Conservation (phyloP, 202 grass and related monocot species). For the Brachypodium distachyon region DNA sequence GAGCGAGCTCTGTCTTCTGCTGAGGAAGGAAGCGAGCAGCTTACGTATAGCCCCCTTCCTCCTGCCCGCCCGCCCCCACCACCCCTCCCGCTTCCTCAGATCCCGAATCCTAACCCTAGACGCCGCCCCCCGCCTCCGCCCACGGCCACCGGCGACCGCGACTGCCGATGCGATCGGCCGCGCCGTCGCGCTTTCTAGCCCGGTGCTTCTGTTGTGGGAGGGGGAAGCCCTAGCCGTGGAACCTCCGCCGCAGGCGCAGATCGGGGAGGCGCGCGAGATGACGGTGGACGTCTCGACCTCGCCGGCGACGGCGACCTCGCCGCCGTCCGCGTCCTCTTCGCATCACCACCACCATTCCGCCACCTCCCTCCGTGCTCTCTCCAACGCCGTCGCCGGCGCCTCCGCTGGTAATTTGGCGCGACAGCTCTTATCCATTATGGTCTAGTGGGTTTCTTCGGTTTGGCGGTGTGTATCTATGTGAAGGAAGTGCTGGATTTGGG, state of each 20-base stretch:
- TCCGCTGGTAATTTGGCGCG: slow-evolving; percentile 51
- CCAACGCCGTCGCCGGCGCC: slow-evolving; percentile 61
- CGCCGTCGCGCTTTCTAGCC: background rate
- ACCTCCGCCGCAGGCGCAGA: background rate
- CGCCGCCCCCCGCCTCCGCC: background rate
- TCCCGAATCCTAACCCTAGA: slow-evolving; percentile 38
- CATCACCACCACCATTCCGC: slow-evolving; percentile 4
- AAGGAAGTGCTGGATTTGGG: background rate
- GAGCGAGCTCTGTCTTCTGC: background rate
- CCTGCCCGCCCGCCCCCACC: background rate
- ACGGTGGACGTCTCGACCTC: slow-evolving; percentile 40
- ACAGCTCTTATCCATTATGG: background rate
- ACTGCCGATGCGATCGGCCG: slow-evolving; percentile 19
- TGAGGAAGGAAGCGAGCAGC: background rate
- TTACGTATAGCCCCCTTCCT: background rate
- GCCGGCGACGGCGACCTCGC: background rate
- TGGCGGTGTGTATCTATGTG: background rate
- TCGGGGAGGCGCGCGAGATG: slow-evolving; percentile 28
- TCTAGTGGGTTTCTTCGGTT: background rate
- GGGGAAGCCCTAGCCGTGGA: slow-evolving; percentile 16
- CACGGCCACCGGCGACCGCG: slow-evolving; percentile 4
- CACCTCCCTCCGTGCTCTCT: slow-evolving; percentile 34
- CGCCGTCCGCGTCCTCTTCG: slow-evolving; percentile 4
- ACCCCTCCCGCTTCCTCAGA: slow-evolving; percentile 9
- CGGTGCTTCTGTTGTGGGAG: slow-evolving; percentile 5